A percentile compares a stretch with the other conserved stretches of the same genome.
phyloP scores from a whole-genome alignment of 352 stramenopile species.

The Phytopythium kandeliae region DNA sequence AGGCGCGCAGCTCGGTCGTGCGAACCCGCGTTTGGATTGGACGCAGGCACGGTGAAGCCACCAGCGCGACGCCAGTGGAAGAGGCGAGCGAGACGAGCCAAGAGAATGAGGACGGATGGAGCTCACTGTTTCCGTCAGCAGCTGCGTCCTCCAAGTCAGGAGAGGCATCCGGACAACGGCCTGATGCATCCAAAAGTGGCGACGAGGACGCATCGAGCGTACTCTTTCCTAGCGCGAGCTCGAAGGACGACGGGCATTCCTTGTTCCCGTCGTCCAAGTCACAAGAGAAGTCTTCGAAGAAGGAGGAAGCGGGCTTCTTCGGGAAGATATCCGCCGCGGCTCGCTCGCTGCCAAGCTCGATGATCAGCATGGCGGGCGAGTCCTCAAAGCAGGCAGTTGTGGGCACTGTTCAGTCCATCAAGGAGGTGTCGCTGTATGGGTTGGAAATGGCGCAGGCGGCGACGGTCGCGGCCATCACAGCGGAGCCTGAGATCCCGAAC shows the following conservation, averaged over 20 bases:
- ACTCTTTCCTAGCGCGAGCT: slow-evolving; percentile 7
- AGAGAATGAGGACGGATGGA: slow-evolving; percentile 22
- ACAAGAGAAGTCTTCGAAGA: slow-evolving; percentile 16
- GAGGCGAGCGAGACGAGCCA: slow-evolving; percentile 4
- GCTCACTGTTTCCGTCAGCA: slow-evolving; percentile 28
- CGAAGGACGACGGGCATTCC: slow-evolving; percentile 8
- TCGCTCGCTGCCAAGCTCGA: slow-evolving; percentile 51
- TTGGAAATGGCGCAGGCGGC: slow-evolving; percentile 67
- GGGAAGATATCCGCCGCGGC: slow-evolving; percentile 53
- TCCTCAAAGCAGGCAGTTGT: slow-evolving; percentile 66
- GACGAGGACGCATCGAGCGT: slow-evolving; percentile 1
- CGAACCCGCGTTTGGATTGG: slow-evolving; percentile 82
- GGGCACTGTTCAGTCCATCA: slow-evolving; percentile 66
- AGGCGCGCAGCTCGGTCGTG: slow-evolving; percentile 57
- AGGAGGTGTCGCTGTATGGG: slow-evolving; percentile 68
- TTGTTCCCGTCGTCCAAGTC: slow-evolving; percentile 18
- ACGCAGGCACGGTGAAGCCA: slow-evolving; percentile 15
- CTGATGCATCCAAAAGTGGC: not conserved
- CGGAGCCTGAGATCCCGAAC: slow-evolving; percentile 26
- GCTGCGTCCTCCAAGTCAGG: slow-evolving; percentile 5
- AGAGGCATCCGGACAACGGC: not conserved
- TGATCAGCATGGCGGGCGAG: slow-evolving; percentile 52
- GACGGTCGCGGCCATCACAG: slow-evolving; percentile 47
- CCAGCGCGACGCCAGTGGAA: slow-evolving; percentile 7
- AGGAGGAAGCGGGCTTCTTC: slow-evolving; percentile 56